Evolutionary conservation across 495 filamentous ascomycete genomes (phyloP).

Genomic region (Hyphodiscus hymeniophilus): DNA sequence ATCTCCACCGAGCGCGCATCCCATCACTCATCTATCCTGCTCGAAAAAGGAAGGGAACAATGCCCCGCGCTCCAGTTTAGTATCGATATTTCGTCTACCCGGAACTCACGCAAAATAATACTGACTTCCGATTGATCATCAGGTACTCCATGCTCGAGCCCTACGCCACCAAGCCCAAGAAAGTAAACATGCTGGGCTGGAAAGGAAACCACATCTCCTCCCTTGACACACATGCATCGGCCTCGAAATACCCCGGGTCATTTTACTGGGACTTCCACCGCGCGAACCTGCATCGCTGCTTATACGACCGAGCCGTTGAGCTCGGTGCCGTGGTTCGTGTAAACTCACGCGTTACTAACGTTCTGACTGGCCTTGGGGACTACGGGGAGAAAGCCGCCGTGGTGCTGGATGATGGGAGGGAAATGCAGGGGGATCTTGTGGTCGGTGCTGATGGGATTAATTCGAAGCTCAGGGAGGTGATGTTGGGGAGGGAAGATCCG

Average conservation of each 20-base stretch:
- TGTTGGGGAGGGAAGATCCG: slow-evolving; percentile 33
- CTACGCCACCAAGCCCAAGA: slow-evolving; percentile 29
- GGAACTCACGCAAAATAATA: too few relatives aligned
- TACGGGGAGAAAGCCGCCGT: slow-evolving; percentile 21
- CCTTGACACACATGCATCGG: slow-evolving; percentile 29
- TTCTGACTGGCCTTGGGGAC: not conserved
- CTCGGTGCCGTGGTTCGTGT: slow-evolving; percentile 45
- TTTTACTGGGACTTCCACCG: slow-evolving; percentile 54
- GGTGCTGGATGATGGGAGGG: slow-evolving; percentile 25
- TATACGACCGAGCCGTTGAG: slow-evolving; percentile 41
- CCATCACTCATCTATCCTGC: too few relatives aligned
- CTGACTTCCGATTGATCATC: too few relatives aligned
- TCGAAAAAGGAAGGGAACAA: too few relatives aligned
- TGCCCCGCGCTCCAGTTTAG: too few relatives aligned
- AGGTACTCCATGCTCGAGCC: slow-evolving; percentile 21
- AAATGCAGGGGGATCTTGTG: slow-evolving; percentile 40
- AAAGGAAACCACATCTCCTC: slow-evolving; percentile 9
- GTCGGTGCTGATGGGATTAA: slow-evolving; percentile 53
- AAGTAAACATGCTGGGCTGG: slow-evolving; percentile 12
- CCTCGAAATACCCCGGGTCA: slow-evolving; percentile 34
- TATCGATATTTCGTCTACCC: too few relatives aligned
- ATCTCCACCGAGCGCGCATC: too few relatives aligned
- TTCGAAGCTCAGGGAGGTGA: slow-evolving; percentile 38
- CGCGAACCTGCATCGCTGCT: slow-evolving; percentile 45
- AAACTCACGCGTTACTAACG: slow-evolving; percentile 28